Evolutionary conservation across 257 asterid species (phyloP), one percentile per base, ranked within the genome.

Genomic region (Sherardia arvensis): DNA sequence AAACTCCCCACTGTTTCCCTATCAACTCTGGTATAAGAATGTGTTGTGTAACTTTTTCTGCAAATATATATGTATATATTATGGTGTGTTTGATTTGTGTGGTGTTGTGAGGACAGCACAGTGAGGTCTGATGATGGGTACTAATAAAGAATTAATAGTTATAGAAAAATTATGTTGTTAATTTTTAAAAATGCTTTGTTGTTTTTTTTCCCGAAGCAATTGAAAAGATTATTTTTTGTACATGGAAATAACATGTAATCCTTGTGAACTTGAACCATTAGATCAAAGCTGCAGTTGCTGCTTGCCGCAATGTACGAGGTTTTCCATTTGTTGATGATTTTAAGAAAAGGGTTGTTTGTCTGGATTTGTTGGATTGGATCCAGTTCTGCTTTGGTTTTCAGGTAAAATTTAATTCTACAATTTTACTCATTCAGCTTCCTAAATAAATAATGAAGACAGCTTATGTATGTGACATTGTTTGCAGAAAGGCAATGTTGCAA

Each of bases 301-400:
- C 87, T 68, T 75, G 87, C 57, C 81, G 86, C 15, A 76, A 81
- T 74, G 85, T 87, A 67, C 90, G 91, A 66, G 95, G 97, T 32
- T 78, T 91, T 81, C 95, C 95, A 58, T 75, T 85, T 66, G 62
- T 83, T 71, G 93, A 86, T 62, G 95, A 86, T 64, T 79, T 76
- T 28, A 75, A 64, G 70, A 74, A 67, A 63, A 76, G 72, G 38
- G 76, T 66, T 62, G 77, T 84, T 48, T 59, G 70, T 72, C 21
- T 81, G 74, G 98, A 91, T 80, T 57, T 91, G 79, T 81, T 91
- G 30, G 88, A 91, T 68, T 91, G 96, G 98, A 94, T 91, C 66
- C 95, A 85, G 73, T 78, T 78, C 62, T 77, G 84, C 83, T 86
- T 79, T 71, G 92, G 95, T 71, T 91, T 91, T 86, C 98, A 91